phyloP scores from a whole-genome alignment of 1,139 yeast species.

The Starmera stellimalicola region DNA sequence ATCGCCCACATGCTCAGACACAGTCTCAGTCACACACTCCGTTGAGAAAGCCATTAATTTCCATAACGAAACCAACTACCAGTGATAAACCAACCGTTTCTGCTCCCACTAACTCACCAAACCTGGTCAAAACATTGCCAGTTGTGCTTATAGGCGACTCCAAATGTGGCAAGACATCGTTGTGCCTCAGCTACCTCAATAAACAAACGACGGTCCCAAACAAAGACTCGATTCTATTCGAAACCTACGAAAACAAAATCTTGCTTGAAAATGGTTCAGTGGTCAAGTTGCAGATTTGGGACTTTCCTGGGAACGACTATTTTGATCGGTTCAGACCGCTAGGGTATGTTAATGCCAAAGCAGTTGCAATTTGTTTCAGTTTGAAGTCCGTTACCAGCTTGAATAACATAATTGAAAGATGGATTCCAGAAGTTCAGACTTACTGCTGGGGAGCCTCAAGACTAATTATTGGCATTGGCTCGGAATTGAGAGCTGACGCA shows the following conservation, averaged over 20 bases:
- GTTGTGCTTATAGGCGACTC: conserved; percentile 19
- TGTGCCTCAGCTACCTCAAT: conserved; percentile 13
- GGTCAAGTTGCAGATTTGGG: conserved; percentile 32
- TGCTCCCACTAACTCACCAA: background rate
- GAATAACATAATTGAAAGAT: conserved; percentile 33
- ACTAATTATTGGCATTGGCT: conserved; percentile 17
- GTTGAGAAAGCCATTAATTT: background rate
- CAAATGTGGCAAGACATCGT: conserved; percentile 18
- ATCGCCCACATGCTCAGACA: too few relatives aligned
- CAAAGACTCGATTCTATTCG: conserved; percentile 9
- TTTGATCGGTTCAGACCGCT: conserved; percentile 56
- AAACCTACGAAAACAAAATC: conserved; percentile 18
- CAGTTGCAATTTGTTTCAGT: conserved; percentile 59
- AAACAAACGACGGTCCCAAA: conserved; percentile 6
- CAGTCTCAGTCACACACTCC: too few relatives aligned
- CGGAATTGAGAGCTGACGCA: conserved; percentile 8
- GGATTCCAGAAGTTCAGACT: conserved; percentile 20
- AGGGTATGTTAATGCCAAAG: conserved; percentile 61
- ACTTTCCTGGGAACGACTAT: conserved; percentile 48
- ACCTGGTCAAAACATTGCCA: background rate
- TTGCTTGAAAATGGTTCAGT: conserved; percentile 16
- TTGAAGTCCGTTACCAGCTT: conserved; percentile 57
- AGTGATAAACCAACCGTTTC: background rate
- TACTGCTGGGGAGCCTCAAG: conserved; percentile 15
- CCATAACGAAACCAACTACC: background rate